A percentile compares a stretch with the other conserved stretches of the same genome.
Evolutionary conservation across 495 filamentous ascomycete genomes (phyloP).

Genomic region (Xylaria intraflava): DNA sequence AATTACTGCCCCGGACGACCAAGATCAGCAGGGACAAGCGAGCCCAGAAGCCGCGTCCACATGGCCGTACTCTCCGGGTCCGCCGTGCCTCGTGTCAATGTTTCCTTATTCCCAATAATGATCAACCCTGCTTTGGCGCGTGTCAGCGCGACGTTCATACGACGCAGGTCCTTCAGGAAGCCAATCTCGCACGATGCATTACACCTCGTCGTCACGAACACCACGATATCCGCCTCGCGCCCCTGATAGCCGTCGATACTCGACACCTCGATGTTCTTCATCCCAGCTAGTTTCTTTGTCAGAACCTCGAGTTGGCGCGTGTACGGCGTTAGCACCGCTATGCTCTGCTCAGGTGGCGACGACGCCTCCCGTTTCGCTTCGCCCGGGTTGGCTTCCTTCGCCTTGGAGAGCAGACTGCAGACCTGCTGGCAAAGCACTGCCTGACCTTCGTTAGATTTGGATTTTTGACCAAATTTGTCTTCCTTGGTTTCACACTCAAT

Average conservation of each 20-base stretch:
- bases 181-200: conserved; percentile 42
- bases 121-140: conserved; percentile 39
- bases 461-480: conserved; percentile 32
- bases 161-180: conserved; percentile 44
- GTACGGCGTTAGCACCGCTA: conserved; percentile 45
- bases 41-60: conserved; percentile 10
- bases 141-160: conserved; percentile 48
- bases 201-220: conserved; percentile 44
- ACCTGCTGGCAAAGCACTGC: conserved; percentile 28
- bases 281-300: conserved; percentile 19
- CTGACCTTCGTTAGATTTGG: conserved; percentile 43
- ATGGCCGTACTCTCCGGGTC: conserved; percentile 15
- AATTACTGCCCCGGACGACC: too few species aligned
- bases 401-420: conserved; percentile 24
- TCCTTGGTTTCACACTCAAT: conserved; percentile 36
- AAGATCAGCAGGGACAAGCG: not conserved
- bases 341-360: conserved; percentile 14
- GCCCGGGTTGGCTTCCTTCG: not conserved
- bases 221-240: conserved; percentile 45
- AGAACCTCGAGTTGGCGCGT: conserved; percentile 36
- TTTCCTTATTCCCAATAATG: conserved; percentile 38
- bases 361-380: not conserved
- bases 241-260: conserved; percentile 50
- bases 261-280: conserved; percentile 29
- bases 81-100: conserved; percentile 23